Conservation (phyloP, 163 green algal genomes). For the Prototheca cutis region DNA sequence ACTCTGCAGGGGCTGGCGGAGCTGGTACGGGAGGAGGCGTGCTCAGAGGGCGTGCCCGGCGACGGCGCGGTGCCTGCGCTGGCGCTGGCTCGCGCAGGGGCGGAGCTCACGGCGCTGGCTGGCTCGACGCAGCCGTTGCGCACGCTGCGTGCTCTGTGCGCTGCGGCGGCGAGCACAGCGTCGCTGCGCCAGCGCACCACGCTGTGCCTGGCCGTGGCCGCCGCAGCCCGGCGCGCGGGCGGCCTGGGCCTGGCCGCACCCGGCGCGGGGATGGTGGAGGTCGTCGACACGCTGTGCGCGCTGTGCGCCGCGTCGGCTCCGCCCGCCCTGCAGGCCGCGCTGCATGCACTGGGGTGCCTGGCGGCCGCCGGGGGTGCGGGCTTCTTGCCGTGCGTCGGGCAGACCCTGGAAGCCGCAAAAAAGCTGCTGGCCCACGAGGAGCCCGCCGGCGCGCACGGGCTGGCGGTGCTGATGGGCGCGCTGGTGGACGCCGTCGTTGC, state of each 20-base stretch:
- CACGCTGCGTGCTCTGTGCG: slow-evolving; percentile 1
- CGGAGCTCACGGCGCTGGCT: neutral
- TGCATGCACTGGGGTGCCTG: slow-evolving; percentile 67
- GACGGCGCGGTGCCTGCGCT: neutral
- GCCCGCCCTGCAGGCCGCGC: slow-evolving; percentile 20
- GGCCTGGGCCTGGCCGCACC: slow-evolving; percentile 66
- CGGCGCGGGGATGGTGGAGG: slow-evolving; percentile 34
- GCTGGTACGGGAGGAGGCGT: neutral
- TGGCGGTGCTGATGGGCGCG: slow-evolving; percentile 55
- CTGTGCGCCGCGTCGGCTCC: slow-evolving; percentile 32
- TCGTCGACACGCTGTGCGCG: slow-evolving; percentile 49
- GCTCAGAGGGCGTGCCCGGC: no score
- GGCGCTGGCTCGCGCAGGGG: neutral
- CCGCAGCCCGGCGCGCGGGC: slow-evolving; percentile 48
- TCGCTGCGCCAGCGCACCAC: slow-evolving; percentile 12
- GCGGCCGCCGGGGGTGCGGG: slow-evolving; percentile 55
- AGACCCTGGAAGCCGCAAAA: slow-evolving; percentile 44
- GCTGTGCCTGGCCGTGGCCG: slow-evolving; percentile 50
- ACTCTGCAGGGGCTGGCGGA: neutral
- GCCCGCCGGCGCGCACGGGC: slow-evolving; percentile 23
- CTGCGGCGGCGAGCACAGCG: slow-evolving; percentile 14
- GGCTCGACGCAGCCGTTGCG: neutral
- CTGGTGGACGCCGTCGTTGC: slow-evolving; percentile 82
- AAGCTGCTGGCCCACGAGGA: slow-evolving; percentile 55
- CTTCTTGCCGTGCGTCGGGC: slow-evolving; percentile 59